phyloP scores from a whole-genome alignment of 257 asterid genomes.

The Coffea canephora region DNA sequence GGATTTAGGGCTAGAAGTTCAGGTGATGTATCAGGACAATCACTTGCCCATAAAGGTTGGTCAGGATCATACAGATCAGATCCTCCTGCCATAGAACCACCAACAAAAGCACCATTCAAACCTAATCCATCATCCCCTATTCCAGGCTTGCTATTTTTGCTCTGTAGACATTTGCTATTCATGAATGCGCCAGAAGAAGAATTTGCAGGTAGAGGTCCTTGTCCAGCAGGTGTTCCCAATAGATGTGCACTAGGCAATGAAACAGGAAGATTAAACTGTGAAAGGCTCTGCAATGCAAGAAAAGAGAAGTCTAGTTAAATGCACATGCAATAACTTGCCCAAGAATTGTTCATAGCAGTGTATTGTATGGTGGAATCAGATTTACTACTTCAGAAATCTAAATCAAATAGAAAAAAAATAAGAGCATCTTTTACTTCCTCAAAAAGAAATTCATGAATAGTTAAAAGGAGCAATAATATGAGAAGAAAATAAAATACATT shows the following conservation, averaged over 20 bases:
- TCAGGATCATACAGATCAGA: slow-evolving; percentile 96
- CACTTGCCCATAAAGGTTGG: slow-evolving; percentile 88
- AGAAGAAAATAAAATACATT: background rate
- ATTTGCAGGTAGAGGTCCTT: slow-evolving; percentile 47
- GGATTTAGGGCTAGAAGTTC: slow-evolving; percentile 48
- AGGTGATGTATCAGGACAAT: slow-evolving; percentile 59
- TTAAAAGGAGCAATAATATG: background rate
- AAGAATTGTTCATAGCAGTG: background rate
- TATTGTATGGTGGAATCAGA: background rate
- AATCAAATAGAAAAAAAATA: background rate
- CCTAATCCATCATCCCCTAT: slow-evolving; percentile 50
- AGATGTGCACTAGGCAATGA: slow-evolving; percentile 37
- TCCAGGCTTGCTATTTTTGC: slow-evolving; percentile 52
- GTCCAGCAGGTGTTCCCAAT: slow-evolving; percentile 36
- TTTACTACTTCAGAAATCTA: background rate
- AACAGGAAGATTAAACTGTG: slow-evolving; percentile 45
- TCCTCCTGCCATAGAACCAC: slow-evolving; percentile 53
- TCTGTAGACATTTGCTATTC: slow-evolving; percentile 47
- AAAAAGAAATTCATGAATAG: background rate
- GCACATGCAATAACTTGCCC: background rate
- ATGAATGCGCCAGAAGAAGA: slow-evolving; percentile 42
- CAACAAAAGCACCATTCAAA: slow-evolving; percentile 46
- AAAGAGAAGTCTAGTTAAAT: background rate
- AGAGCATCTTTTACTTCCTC: slow-evolving; percentile 2
- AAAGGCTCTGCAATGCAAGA: slow-evolving; percentile 39